phyloP scores from a whole-genome alignment of 1,284 basidiomycete species.

The Leccinum fuscescens region DNA sequence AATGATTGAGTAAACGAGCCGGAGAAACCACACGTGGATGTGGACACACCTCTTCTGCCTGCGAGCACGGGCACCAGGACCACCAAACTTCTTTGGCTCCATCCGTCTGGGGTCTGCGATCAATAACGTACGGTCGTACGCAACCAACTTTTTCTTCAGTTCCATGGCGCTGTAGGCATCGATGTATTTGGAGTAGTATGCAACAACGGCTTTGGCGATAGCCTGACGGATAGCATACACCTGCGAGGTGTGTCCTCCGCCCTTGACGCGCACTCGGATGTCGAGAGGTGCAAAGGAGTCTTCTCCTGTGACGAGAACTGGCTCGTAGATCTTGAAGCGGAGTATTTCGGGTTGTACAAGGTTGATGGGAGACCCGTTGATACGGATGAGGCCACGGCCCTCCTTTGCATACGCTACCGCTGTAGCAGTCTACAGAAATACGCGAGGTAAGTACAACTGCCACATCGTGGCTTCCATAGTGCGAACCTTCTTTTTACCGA shows the following conservation, averaged over 20 bases:
- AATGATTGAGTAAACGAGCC: slow-evolving; percentile 10
- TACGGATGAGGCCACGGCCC: slow-evolving; percentile 95
- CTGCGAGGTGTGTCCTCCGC: slow-evolving; percentile 99
- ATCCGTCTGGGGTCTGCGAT: slow-evolving; percentile 98
- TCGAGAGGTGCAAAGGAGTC: slow-evolving; percentile 85
- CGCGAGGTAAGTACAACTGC: slow-evolving; percentile 7
- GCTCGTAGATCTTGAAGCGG: slow-evolving; percentile 98
- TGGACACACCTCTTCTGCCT: slow-evolving; percentile 84
- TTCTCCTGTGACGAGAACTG: slow-evolving; percentile 85
- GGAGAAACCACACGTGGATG: not conserved
- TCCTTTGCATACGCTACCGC: slow-evolving; percentile 95
- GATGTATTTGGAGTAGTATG: slow-evolving; percentile 98
- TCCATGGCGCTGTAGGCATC: slow-evolving; percentile 97
- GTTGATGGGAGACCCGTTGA: slow-evolving; percentile 96
- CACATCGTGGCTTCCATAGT: not conserved
- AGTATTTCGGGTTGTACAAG: slow-evolving; percentile 94
- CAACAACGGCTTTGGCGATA: slow-evolving; percentile 96
- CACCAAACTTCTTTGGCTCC: slow-evolving; percentile 99
- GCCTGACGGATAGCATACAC: slow-evolving; percentile 99
- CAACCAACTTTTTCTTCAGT: slow-evolving; percentile 93
- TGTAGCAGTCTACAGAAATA: slow-evolving; percentile 76
- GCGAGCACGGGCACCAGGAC: slow-evolving; percentile 92
- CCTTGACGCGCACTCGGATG: slow-evolving; percentile 97
- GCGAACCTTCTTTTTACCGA: slow-evolving; percentile 96
- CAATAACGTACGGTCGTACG: slow-evolving; percentile 92